Percentiles rank a stretch among this genome's conserved stretches.
These are phyloP conservation scores for Perkinsus olseni DNA, from an alignment of 169 alveolate genomes.

Conservation along the genomic window DNA sequence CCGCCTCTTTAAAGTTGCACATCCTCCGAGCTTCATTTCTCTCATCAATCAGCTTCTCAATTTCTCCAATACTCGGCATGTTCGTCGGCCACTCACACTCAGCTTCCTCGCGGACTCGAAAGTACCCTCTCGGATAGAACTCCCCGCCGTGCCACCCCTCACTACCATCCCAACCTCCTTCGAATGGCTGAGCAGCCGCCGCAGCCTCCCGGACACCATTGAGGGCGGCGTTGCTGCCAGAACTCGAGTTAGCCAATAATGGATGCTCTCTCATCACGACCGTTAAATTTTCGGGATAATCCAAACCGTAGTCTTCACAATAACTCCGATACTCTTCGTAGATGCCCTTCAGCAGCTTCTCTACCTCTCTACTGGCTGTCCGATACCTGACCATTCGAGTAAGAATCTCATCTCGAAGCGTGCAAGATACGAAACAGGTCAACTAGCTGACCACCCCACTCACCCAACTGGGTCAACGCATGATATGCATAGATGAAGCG, in stretches of 20 bases:
- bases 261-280: not conserved
- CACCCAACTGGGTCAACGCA: conserved; percentile 9
- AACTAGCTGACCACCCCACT: not conserved
- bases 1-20: conserved; percentile 19
- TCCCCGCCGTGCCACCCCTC: not conserved
- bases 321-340: not conserved
- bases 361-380: not conserved
- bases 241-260: not conserved
- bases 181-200: not conserved
- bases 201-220: not conserved
- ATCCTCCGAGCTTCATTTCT: conserved; percentile 25
- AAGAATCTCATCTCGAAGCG: not conserved
- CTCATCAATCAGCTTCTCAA: conserved; percentile 6
- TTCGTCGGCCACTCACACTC: not conserved
- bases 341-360: not conserved
- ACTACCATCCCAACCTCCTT: not conserved
- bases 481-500: conserved; percentile 68
- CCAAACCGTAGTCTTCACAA: not conserved
- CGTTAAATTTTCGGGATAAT: not conserved
- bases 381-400: not conserved
- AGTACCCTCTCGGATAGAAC: not conserved
- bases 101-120: not conserved
- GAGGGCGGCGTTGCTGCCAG: not conserved
- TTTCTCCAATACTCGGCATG: not conserved
- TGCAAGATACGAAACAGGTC: not conserved